Evolutionary conservation across 768 basidiomycete genomes (phyloP).

Genomic region (Naganishia onofrii): DNA sequence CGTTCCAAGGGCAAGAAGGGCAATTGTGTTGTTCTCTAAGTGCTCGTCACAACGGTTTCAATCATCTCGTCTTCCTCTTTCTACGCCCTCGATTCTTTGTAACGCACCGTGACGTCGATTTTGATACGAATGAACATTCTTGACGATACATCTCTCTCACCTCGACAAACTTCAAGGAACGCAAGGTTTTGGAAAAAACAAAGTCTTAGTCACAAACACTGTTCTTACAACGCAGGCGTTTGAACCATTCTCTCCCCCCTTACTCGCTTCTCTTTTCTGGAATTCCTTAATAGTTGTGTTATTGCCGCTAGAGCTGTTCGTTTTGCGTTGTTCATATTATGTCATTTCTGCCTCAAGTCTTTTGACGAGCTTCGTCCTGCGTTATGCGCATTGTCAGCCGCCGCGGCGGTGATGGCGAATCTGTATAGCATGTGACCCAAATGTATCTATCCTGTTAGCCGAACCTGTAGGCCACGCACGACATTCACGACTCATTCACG

Average conservation of each 20-base stretch:
- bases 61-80: background rate
- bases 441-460: background rate
- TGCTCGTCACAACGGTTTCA: background rate
- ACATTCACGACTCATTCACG: background rate
- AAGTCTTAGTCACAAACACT: background rate
- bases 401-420: background rate
- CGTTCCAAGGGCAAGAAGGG: conserved; percentile 22
- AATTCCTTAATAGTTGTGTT: conserved; percentile 24
- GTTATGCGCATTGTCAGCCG: background rate
- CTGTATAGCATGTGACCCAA: background rate
- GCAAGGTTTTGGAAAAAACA: background rate
- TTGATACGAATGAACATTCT: conserved; percentile 25
- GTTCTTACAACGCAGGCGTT: background rate
- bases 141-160: conserved; percentile 6
- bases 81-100: conserved; percentile 13
- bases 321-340: conserved; percentile 13
- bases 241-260: background rate
- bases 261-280: background rate
- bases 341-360: conserved; percentile 5
- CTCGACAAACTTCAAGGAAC: background rate
- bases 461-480: background rate
- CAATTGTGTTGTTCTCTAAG: conserved; percentile 26
- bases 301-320: conserved; percentile 8
- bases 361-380: background rate
- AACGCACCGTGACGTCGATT: conserved; percentile 26